Evolutionary conservation across 352 stramenopile species (phyloP).

Genomic region (Thalassiosira livingstoniorum): DNA sequence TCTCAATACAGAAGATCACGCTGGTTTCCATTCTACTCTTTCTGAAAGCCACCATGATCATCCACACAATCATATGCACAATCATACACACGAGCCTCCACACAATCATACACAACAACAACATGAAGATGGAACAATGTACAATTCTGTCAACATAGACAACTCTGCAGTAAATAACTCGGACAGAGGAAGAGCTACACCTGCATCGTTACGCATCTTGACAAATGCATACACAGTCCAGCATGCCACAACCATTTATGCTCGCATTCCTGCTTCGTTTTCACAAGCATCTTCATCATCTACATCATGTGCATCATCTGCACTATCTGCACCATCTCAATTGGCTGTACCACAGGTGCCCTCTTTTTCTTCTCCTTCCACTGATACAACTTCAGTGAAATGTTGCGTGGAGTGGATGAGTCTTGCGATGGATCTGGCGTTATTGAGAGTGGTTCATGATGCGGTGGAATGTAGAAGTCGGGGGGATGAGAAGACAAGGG

Average conservation of each 20-base stretch:
- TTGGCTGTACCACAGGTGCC: no score
- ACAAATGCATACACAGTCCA: constrained; percentile 44
- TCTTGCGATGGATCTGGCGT: constrained; percentile 52
- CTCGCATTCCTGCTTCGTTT: no score
- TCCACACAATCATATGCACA: background rate
- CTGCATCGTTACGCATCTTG: constrained; percentile 22
- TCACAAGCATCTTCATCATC: constrained; percentile 21
- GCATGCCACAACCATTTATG: constrained; percentile 41
- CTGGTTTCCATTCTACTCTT: background rate
- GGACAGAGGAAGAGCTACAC: background rate
- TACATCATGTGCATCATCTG: constrained; percentile 12
- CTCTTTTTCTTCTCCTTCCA: no score
- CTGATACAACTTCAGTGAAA: no score
- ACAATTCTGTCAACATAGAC: background rate
- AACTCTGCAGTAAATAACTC: background rate
- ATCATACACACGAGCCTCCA: background rate
- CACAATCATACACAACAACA: constrained; percentile 14
- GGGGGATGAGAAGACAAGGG: background rate
- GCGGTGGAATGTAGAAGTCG: background rate
- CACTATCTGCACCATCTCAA: no score
- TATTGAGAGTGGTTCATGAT: constrained; percentile 33
- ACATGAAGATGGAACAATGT: background rate
- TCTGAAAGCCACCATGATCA: background rate
- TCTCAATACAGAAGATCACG: background rate
- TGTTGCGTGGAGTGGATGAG: constrained; percentile 42